Percentiles rank a stretch among this genome's conserved stretches.
Conservation (phyloP, 192 early-diverging fungal species). For the Coemansia sp. region DNA sequence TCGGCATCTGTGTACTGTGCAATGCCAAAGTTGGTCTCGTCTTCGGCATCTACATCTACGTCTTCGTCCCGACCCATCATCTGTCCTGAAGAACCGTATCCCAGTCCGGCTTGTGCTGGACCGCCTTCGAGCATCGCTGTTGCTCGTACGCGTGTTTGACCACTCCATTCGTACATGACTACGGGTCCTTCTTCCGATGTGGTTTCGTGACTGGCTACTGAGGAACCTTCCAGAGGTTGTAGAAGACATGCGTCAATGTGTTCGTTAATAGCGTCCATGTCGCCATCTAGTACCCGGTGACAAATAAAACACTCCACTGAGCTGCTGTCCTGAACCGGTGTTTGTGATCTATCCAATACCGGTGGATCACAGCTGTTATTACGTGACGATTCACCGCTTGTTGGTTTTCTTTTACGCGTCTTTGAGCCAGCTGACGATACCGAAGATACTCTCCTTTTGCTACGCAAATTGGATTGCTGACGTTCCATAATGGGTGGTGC, state of each 20-base stretch:
- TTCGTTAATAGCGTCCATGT: conserved; percentile 62
- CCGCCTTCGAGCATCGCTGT: conserved; percentile 83
- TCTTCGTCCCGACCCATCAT: conserved; percentile 75
- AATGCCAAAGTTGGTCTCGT: conserved; percentile 67
- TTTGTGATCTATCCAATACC: background rate
- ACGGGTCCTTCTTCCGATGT: conserved; percentile 28
- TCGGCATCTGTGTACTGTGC: conserved; percentile 75
- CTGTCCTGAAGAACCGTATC: conserved; percentile 13
- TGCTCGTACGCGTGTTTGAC: conserved; percentile 74
- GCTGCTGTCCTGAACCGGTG: background rate
- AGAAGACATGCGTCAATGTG: conserved; percentile 73
- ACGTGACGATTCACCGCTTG: background rate
- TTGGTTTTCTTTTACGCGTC: background rate
- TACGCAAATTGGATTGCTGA: background rate
- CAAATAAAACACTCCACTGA: conserved; percentile 25
- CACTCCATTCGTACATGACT: conserved; percentile 83
- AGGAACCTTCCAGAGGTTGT: conserved; percentile 24
- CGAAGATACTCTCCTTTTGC: conserved; percentile 1
- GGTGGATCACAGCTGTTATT: background rate
- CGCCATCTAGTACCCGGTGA: conserved; percentile 23
- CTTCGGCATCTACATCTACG: conserved; percentile 81
- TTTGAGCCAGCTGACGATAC: background rate
- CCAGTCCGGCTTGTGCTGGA: conserved; percentile 7
- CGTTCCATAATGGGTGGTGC: background rate
- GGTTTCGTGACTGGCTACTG: background rate